Evolutionary conservation across 768 basidiomycete genomes (phyloP), one percentile per base, ranked within the genome.

Genomic region (Pleurotus ostreatus): DNA sequence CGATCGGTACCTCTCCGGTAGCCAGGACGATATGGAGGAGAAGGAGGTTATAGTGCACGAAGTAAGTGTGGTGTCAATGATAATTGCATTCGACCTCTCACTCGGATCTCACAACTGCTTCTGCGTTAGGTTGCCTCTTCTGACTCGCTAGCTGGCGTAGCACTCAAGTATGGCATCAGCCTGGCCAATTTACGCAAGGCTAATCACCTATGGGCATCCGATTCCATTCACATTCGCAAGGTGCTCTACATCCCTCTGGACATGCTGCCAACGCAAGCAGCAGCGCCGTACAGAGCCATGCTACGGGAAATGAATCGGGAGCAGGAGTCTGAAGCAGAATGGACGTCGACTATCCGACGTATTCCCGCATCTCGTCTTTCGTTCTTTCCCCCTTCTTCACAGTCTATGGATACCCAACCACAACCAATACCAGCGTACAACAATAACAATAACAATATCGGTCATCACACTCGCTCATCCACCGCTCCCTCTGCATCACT

Each of bases 151-250:
- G 83, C 93, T 13, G 88, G 92, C 23, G 86, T 98, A 11, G 85
- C 96, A 0, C 75, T 98, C 48, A 92, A 86, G 63, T 97, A 98
- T 68, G 92, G 92, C 2, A 87, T 96, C 54, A 81, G 86, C 15
- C 75, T 97, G 53, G 80, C 91, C 23, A 86, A 89, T 12, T 79
- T 99, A 11, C 86, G 95, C 47, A 79, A 85, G 62, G 86, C 86
- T 47, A 99, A 99, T 69, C 92, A 94, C 61, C 76, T 99, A 6
- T 99, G 97, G 97, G 69, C 92, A 5, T 88, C 91, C 5, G 97
- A 98, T 67, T 81, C 92, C 1, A 89, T 99, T 46, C 92, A 96
- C 71, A 80, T 94, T 34, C 88, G 95, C 25, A 84, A 85, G 46
- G 76, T 83, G 5, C 82, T 97, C 37, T 86, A 89, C 63, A 87